Evolutionary conservation across 768 basidiomycete species (phyloP), one percentile per base, ranked within the genome.

Genomic region (Suillus clintonianus): DNA sequence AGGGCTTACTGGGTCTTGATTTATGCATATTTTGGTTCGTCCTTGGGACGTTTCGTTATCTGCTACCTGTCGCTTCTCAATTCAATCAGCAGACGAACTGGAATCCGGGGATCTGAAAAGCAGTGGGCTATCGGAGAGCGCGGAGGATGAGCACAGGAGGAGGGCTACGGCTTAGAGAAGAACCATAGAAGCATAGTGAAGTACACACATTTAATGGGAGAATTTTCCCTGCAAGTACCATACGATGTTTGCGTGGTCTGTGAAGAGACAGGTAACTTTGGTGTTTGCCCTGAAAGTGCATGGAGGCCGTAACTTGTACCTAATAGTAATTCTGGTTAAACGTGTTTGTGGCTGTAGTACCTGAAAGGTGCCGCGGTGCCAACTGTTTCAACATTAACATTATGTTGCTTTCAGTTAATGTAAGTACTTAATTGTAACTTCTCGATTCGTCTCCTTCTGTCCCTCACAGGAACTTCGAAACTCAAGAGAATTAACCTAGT

Each of bases 1-100:
- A 83, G 81, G 79, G 77, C 85, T 90, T 76, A 88, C 85, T 80
- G 85, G 88, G 69, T 79, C 84, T 79, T 93, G 78, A 89, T 84
- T 83, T 84, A 80, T 82, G 65, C 77, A 80, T 81, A 81, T 81
- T 80, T 82, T 82, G 79, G 84, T 77, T 74, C 68, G 72, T 78
- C 74, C 67, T 70, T 73, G 67, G 66, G 65, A 66, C 73, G 66
- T 71, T 57, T 76, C 71, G 69, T 69, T 62, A 27, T 60, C 51
- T 65, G 60, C 53, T 64, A 58, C 61, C 60, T 58, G 60, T 66
- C 61, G 69, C 66, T 77, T 76, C 77, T 72, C 64, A 67, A 73
- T 75, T 69, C 62, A 74, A 71, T 73, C 66, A 60, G 59, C 60
- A 76, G 72, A 70, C 64, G 67, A 56, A 42, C 61, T 56, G 56